These are phyloP conservation scores for Moesziomyces antarcticus DNA, from an alignment of 1,284 basidiomycete genomes.

Conservation along the genomic window DNA sequence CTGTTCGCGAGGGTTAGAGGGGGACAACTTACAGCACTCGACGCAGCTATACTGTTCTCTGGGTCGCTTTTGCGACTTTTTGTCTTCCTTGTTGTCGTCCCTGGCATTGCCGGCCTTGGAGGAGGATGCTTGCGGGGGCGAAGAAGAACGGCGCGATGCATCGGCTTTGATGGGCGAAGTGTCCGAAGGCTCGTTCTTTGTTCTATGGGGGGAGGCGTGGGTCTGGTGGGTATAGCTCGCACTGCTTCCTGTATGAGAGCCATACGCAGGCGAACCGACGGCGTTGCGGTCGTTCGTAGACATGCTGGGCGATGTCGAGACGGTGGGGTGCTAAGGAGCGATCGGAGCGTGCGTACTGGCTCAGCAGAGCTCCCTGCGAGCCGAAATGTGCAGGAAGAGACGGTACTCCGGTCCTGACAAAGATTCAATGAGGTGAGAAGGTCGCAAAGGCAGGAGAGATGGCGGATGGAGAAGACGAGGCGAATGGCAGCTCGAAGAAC, in stretches of 20 bases:
- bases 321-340: background rate
- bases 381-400: background rate
- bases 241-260: background rate
- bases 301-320: slow-evolving; percentile 8
- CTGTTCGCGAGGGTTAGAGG: background rate
- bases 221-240: slow-evolving; percentile 1
- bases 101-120: slow-evolving; percentile 7
- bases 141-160: background rate
- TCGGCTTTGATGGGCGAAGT: slow-evolving; percentile 40
- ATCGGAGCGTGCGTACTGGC: slow-evolving; percentile 11
- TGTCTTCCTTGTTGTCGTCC: slow-evolving; percentile 27
- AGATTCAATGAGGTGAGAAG: too few relatives aligned
- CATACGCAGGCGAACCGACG: slow-evolving; percentile 9
- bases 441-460: background rate
- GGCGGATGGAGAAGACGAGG: background rate
- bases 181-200: slow-evolving; percentile 32
- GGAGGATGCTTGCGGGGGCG: slow-evolving; percentile 9
- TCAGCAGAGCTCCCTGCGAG: background rate
- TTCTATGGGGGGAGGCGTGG: slow-evolving; percentile 9
- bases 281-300: slow-evolving; percentile 9
- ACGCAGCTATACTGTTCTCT: slow-evolving; percentile 52
- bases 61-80: slow-evolving; percentile 35
- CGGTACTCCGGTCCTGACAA: too few relatives aligned
- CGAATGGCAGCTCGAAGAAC: background rate
- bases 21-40: slow-evolving; percentile 39